A percentile compares a stretch with the other conserved stretches of the same genome.
Evolutionary conservation across 305 asterid genomes (phyloP).

Genomic region (Petunia hybrid): DNA sequence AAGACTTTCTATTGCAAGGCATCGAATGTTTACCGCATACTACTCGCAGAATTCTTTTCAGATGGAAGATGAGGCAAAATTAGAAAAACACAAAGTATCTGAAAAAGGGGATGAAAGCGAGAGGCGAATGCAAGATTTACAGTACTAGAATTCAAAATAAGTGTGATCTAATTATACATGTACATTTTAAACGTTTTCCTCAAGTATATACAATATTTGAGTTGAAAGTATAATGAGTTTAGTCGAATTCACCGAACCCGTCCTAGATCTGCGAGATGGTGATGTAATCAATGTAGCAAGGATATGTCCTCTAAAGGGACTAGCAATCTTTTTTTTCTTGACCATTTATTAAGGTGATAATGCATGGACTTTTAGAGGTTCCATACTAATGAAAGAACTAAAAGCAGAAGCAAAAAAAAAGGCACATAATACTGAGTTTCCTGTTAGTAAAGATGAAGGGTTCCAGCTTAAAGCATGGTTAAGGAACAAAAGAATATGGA

Average conservation of each 20-base stretch:
- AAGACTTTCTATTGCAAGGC: not conserved
- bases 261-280: not conserved
- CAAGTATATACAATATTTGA: too few species aligned
- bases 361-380: conserved; percentile 19
- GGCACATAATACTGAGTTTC: not conserved
- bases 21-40: not conserved
- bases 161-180: too few species aligned
- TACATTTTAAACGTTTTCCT: too few species aligned
- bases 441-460: not conserved
- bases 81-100: not conserved
- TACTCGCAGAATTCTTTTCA: not conserved
- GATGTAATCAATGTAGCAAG: not conserved
- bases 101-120: not conserved
- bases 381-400: conserved; percentile 9
- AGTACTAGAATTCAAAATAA: not conserved
- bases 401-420: conserved; percentile 8
- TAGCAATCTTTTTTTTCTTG: conserved; percentile 3
- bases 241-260: not conserved
- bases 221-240: too few species aligned
- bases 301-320: not conserved
- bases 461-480: conserved; percentile 28
- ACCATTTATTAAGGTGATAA: conserved; percentile 17
- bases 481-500: conserved; percentile 11
- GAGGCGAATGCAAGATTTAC: not conserved
- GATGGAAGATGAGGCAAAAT: not conserved